A percentile compares a stretch with the other conserved stretches of the same genome.
These are phyloP conservation scores for Pythium brassicae DNA, from an alignment of 352 stramenopile species.

Conservation along the genomic window DNA sequence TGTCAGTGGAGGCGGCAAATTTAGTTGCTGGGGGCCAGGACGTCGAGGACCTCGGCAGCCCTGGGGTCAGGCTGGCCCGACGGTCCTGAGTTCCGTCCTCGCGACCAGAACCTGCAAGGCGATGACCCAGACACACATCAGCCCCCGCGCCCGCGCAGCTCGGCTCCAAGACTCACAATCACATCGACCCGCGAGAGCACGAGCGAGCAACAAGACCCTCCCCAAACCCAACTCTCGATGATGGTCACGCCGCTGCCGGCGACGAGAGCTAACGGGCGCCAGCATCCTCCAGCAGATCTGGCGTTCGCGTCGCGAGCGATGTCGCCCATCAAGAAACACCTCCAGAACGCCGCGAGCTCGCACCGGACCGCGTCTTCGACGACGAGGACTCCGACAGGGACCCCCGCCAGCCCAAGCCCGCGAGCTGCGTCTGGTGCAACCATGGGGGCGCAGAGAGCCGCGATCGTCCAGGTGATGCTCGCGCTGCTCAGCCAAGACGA, in stretches of 20 bases:
- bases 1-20: no score
- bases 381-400: not conserved
- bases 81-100: no score
- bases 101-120: no score
- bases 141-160: not conserved
- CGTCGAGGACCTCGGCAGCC: no score
- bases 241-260: constrained; percentile 24
- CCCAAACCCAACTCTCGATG: not conserved
- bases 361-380: not conserved
- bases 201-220: not conserved
- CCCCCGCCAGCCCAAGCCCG: not conserved
- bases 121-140: no score
- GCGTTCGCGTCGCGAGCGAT: constrained; percentile 11
- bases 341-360: constrained; percentile 20
- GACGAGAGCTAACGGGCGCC: not conserved
- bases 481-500: constrained; percentile 56
- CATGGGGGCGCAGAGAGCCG: constrained; percentile 22
- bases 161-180: not conserved
- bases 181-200: not conserved
- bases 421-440: not conserved
- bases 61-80: no score
- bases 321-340: constrained; percentile 62
- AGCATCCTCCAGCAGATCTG: not conserved
- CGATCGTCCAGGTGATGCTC: constrained; percentile 54
- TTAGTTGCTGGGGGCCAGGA: no score